phyloP scores from a whole-genome alignment of 1,284 basidiomycete genomes.

The Pseudozyma thailandica region DNA sequence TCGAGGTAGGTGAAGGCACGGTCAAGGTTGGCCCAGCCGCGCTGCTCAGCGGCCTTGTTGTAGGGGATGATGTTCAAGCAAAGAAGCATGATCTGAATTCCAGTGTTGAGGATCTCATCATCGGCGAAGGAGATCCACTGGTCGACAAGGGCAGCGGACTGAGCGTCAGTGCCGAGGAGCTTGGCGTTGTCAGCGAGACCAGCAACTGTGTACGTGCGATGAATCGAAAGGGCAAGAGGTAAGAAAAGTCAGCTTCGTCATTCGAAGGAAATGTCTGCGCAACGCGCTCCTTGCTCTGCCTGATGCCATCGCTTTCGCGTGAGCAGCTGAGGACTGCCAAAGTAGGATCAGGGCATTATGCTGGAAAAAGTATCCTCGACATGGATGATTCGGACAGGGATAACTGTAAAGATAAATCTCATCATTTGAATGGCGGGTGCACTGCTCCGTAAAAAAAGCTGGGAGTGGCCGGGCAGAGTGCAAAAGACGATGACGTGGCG shows the following conservation, averaged over 20 bases:
- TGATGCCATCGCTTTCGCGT: not conserved
- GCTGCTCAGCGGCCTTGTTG: slow-evolving; percentile 73
- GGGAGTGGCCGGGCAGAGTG: not conserved
- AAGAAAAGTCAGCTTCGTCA: slow-evolving; percentile 13
- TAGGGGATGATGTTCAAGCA: slow-evolving; percentile 59
- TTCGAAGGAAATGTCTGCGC: not conserved
- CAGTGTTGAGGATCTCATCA: slow-evolving; percentile 70
- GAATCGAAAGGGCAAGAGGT: not conserved
- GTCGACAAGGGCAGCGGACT: slow-evolving; percentile 73
- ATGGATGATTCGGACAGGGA: slow-evolving; percentile 69
- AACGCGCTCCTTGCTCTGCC: slow-evolving; percentile 2
- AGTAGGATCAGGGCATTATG: slow-evolving; percentile 54
- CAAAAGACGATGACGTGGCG: not conserved
- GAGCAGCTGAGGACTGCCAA: slow-evolving; percentile 2
- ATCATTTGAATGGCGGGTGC: slow-evolving; percentile 60
- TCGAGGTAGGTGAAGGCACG: slow-evolving; percentile 76
- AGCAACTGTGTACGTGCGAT: slow-evolving; percentile 73
- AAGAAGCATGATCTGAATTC: slow-evolving; percentile 50
- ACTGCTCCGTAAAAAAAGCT: not conserved
- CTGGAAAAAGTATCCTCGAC: slow-evolving; percentile 72
- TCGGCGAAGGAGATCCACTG: slow-evolving; percentile 78
- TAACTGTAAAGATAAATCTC: slow-evolving; percentile 69
- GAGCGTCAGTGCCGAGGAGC: slow-evolving; percentile 74
- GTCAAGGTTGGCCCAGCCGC: slow-evolving; percentile 71
- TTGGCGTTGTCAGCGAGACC: slow-evolving; percentile 76